Conservation (phyloP, 305 asterid species). For the Plantago rigida region DNA sequence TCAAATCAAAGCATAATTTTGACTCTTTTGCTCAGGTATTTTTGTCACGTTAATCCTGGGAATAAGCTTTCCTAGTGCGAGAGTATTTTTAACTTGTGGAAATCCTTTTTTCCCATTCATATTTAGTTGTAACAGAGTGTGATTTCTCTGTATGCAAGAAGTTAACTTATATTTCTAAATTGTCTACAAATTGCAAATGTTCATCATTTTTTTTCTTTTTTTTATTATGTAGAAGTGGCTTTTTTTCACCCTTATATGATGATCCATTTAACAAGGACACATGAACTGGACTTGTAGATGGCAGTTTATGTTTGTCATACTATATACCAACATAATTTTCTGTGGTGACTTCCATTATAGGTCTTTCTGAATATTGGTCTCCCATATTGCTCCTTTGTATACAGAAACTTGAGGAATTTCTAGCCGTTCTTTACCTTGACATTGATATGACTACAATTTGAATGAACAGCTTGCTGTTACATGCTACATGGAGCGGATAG, state of each 20-base stretch:
- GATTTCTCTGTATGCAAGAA: neutral
- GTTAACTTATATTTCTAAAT: neutral
- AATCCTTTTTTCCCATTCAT: neutral
- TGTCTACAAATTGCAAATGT: neutral
- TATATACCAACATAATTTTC: no score
- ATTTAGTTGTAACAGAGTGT: slow-evolving; percentile 3
- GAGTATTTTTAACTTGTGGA: neutral
- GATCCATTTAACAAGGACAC: no score
- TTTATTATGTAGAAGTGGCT: no score
- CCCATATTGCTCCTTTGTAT: neutral
- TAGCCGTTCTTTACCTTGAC: slow-evolving; percentile 3
- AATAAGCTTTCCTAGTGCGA: neutral
- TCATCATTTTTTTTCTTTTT: neutral
- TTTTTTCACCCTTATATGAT: no score
- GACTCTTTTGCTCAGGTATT: slow-evolving; percentile 75
- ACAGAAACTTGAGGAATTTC: neutral
- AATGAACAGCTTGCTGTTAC: slow-evolving; percentile 62
- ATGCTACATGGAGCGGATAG: slow-evolving; percentile 81
- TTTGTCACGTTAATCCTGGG: slow-evolving; percentile 14
- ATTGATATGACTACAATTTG: slow-evolving; percentile 18
- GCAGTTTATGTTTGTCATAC: no score
- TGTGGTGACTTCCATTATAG: no score
- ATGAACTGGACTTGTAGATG: no score
- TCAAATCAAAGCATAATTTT: slow-evolving; percentile 42
- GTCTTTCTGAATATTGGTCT: no score